Evolutionary conservation across 768 basidiomycete species (phyloP), one percentile per base, ranked within the genome.

Genomic region (Cyathus striatus): DNA sequence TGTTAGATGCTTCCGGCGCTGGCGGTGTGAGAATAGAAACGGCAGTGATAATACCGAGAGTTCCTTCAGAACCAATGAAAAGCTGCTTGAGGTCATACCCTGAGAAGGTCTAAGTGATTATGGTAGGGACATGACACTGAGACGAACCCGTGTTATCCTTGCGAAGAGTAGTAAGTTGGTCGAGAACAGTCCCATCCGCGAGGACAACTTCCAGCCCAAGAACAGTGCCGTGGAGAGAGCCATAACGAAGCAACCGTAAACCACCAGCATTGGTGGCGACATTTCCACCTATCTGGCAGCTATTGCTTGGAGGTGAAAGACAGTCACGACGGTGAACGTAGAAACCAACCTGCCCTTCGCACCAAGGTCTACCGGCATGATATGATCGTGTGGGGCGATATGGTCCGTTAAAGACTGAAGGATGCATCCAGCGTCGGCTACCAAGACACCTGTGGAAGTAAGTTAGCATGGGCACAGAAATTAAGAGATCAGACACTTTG

Each of bases 1-100:
- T 95, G 61, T 90, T 94, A 40, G 87, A 82, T 4, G 93, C 84
- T 55, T 82, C 79, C 13, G 84, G 82, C 48, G 86, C 75, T 37
- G 89, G 71, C 0, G 96, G 89, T 17, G 94, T 90, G 47, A 97
- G 74, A 57, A 99, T 94, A 3, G 94, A 96, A 27, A 97, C 88
- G 18, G 79, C 96, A 9, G 96, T 99, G 46, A 99, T 82, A 43
- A 99, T 73, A 35, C 96, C 96, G 18, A 99, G 82, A 0, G 95
- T 97, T 40, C 96, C 96, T 60, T 99, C 96, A 5, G 89, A 84
- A 10, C 96, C 96, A 51, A 99, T 96, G 66, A 98, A 99, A 14
- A 99, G 77, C 56, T 99, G 96, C 63, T 99, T 98, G 36, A 99
- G 73, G 62, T 99, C 96, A 59, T 96, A 97, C 10, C 96, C 95